A percentile compares a stretch with the other conserved stretches of the same genome.
These are phyloP conservation scores for Beauveria australis DNA, from an alignment of 2,329 filamentous ascomycete genomes.

Conservation along the genomic window DNA sequence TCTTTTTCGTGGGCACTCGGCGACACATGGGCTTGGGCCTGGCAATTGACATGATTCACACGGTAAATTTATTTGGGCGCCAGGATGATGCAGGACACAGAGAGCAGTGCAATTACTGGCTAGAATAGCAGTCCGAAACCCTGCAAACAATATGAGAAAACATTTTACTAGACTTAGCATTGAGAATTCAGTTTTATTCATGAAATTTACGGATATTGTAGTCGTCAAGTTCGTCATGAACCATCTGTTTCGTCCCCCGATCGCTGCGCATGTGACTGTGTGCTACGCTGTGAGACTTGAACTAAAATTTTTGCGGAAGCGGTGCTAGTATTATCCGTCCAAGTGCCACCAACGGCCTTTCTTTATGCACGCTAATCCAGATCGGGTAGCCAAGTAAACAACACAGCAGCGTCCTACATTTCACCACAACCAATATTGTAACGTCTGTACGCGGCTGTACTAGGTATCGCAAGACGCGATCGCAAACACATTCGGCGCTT, in stretches of 20 bases:
- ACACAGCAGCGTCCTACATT: background rate
- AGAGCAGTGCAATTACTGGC: background rate
- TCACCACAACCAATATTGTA: background rate
- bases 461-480: background rate
- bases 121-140: no score
- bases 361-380: constrained; percentile 2
- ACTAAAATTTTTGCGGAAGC: background rate
- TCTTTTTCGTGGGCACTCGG: background rate
- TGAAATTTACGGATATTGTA: no score
- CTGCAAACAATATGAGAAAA: no score
- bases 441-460: background rate
- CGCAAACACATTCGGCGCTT: background rate
- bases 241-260: background rate
- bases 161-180: no score
- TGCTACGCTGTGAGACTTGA: no score
- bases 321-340: background rate
- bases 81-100: background rate
- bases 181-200: no score
- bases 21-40: background rate
- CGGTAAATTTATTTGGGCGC: no score
- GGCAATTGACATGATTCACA: background rate
- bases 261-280: no score
- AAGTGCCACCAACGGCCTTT: background rate
- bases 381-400: constrained; percentile 13
- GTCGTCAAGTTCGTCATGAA: no score